These are phyloP conservation scores for Podospora tetraspora DNA, from an alignment of 495 filamentous ascomycete species.

Conservation along the genomic window DNA sequence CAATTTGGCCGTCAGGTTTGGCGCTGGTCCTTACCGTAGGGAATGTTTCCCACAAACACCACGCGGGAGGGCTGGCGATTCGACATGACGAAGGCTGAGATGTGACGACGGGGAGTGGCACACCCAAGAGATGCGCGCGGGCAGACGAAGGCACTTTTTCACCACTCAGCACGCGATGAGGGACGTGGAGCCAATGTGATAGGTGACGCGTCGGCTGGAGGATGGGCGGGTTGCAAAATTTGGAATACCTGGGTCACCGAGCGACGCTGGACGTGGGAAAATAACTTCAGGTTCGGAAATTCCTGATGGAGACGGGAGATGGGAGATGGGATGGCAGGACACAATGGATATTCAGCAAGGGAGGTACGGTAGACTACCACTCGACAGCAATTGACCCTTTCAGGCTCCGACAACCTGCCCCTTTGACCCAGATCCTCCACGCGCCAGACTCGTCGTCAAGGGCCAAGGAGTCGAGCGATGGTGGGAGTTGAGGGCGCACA, in stretches of 20 bases:
- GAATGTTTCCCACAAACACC: conserved; percentile 83
- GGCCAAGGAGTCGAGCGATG: neutral
- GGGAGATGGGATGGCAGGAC: neutral
- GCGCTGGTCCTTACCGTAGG: conserved; percentile 49
- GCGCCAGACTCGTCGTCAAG: neutral
- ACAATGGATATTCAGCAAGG: conserved; percentile 12
- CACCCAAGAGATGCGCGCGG: no score
- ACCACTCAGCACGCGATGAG: neutral
- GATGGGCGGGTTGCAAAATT: neutral
- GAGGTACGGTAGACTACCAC: conserved; percentile 14
- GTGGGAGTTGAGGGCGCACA: neutral
- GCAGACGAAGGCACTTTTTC: neutral
- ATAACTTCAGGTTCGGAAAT: neutral
- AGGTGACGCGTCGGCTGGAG: neutral
- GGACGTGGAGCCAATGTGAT: neutral
- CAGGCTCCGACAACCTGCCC: conserved; percentile 1
- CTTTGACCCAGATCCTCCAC: conserved; percentile 5
- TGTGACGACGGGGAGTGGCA: neutral
- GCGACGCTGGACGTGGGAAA: neutral
- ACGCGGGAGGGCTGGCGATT: conserved; percentile 47
- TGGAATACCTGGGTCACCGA: neutral
- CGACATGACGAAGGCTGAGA: conserved; percentile 39
- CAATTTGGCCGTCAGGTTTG: neutral
- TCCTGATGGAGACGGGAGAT: neutral
- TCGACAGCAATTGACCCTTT: conserved; percentile 5